phyloP scores from a whole-genome alignment of 805 yeast genomes.

The Komagataella mondaviorum region DNA sequence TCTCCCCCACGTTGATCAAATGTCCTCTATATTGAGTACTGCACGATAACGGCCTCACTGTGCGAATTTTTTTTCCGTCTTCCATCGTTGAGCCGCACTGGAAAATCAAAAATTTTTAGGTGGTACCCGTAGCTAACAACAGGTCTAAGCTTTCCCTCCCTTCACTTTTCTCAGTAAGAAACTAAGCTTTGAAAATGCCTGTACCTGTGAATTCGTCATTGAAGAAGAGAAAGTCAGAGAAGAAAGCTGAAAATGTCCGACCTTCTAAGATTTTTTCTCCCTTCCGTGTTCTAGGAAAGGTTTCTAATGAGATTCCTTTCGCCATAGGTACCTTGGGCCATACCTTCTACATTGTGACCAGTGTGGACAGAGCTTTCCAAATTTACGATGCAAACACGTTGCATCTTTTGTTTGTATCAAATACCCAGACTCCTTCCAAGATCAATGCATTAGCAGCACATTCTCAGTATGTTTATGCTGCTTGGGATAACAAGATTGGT shows the following conservation, averaged over 20 bases:
- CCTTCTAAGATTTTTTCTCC: constrained; percentile 68
- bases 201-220: not conserved
- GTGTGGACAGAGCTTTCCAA: constrained; percentile 83
- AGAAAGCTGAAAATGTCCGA: constrained; percentile 2
- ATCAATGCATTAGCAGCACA: constrained; percentile 69
- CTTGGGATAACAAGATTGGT: constrained; percentile 59
- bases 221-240: constrained; percentile 5
- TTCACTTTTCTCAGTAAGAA: not conserved
- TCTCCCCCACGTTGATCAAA: not conserved
- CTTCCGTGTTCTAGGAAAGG: constrained; percentile 63
- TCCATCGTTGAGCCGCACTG: not conserved
- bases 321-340: constrained; percentile 83
- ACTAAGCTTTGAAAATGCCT: constrained; percentile 3
- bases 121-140: not conserved
- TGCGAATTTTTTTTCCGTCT: not conserved
- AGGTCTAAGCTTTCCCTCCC: not conserved
- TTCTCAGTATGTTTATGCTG: constrained; percentile 73
- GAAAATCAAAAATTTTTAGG: not conserved
- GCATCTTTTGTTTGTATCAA: constrained; percentile 77
- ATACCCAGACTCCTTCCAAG: constrained; percentile 53
- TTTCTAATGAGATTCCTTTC: constrained; percentile 77
- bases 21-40: not conserved
- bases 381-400: constrained; percentile 85
- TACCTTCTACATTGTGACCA: constrained; percentile 76
- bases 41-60: not conserved